phyloP scores from a whole-genome alignment of 2,329 filamentous ascomycete genomes.

The Achaetomium macrosporum region DNA sequence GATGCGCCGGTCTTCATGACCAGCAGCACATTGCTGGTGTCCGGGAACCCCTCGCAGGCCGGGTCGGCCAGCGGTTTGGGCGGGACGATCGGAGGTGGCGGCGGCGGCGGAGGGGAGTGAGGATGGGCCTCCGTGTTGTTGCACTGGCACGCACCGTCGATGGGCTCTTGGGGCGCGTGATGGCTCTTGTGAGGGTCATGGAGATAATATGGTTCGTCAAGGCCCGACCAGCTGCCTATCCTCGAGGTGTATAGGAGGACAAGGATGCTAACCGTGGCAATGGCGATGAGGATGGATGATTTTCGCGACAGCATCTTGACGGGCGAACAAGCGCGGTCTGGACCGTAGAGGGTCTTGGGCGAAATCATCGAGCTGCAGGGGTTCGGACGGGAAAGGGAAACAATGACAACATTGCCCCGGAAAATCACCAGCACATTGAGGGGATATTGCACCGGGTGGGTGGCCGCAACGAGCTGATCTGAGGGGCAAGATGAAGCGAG shows the following conservation, averaged over 20 bases:
- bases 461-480: neutral
- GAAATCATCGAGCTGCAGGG: slow-evolving; percentile 8
- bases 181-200: slow-evolving; percentile 16
- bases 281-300: slow-evolving; percentile 24
- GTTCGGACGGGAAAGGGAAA: neutral
- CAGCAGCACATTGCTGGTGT: slow-evolving; percentile 31
- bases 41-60: slow-evolving; percentile 29
- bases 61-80: slow-evolving; percentile 19
- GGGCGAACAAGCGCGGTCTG: slow-evolving; percentile 6
- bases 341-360: slow-evolving; percentile 2
- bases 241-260: slow-evolving; percentile 32
- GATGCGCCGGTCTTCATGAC: slow-evolving; percentile 55
- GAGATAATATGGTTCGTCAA: slow-evolving; percentile 28
- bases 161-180: slow-evolving; percentile 13
- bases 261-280: slow-evolving; percentile 27
- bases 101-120: neutral
- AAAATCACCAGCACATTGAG: neutral
- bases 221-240: slow-evolving; percentile 27
- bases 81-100: neutral
- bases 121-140: neutral
- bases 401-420: slow-evolving; percentile 7
- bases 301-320: slow-evolving; percentile 29
- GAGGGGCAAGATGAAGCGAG: neutral
- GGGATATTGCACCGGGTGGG: neutral
- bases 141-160: neutral